Evolutionary conservation across 345 rosid species (phyloP).

Genomic region (Mallotus nudiflorus): DNA sequence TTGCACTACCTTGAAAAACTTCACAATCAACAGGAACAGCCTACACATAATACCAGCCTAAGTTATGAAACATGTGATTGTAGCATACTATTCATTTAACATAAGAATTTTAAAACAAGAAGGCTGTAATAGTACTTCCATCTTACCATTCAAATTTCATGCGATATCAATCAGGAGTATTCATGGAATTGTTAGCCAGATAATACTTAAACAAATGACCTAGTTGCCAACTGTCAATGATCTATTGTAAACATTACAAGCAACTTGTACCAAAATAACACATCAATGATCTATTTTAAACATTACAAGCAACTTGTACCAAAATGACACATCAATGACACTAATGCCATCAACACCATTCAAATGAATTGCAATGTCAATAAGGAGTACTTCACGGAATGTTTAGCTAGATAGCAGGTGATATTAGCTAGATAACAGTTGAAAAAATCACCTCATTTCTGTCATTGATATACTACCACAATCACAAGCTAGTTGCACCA

Average conservation of each 20-base stretch:
- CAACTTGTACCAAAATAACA: neutral
- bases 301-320: neutral
- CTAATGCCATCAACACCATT: neutral
- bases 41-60: conserved; percentile 39
- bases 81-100: conserved; percentile 1
- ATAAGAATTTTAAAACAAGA: conserved; percentile 2
- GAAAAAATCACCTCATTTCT: neutral
- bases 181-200: neutral
- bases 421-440: neutral
- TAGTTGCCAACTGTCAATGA: conserved; percentile 4
- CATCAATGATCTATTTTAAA: conserved; percentile 3
- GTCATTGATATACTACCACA: neutral
- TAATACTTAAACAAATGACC: neutral
- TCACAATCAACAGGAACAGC: conserved; percentile 93
- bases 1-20: conserved; percentile 84
- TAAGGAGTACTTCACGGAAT: neutral
- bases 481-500: neutral
- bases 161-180: neutral
- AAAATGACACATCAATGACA: neutral
- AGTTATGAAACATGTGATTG: conserved; percentile 5
- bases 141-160: neutral
- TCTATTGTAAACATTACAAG: neutral
- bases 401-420: neutral
- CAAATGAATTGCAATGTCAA: neutral
- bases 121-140: neutral